Evolutionary conservation across 768 basidiomycete species (phyloP), one percentile per base, ranked within the genome.

Genomic region (Fomitopsis pulvina): DNA sequence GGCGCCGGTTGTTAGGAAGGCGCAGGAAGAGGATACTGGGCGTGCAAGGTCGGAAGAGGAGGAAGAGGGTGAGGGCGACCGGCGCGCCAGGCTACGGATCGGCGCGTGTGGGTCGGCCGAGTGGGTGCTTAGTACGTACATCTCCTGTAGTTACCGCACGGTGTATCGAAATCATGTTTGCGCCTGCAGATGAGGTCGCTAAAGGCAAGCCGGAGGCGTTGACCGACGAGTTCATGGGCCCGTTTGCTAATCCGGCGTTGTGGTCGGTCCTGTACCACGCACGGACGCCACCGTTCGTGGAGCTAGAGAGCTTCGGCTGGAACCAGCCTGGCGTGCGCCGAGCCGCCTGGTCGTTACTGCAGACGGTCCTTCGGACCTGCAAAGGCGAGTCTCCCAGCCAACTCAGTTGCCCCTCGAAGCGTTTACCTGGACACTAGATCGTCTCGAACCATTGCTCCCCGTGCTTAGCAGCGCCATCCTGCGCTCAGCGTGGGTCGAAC

Each of bases 271-370:
- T 84, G 6, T 74, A 75, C 53, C 71, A 75, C 26, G 69, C 62
- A 1, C 68, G 68, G 52, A 58, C 52, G 8, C 71, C 70, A 27
- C 73, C 74, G 0, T 79, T 75, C 60, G 63, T 66, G 12, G 67
- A 67, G 1, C 52, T 72, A 4, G 71, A 73, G 43, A 66, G 68
- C 42, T 79, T 86, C 53, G 89, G 88, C 1, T 71, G 68, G 28
- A 71, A 64, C 2, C 88, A 92, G 57, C 87, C 90, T 2, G 74
- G 72, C 34, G 84, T 92, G 26, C 77, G 92, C 16, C 77, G 81
- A 60, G 74, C 83, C 10, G 79, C 81, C 0, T 95, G 92, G 85
- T 58, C 61, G 3, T 55, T 83, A 7, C 60, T 86, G 10, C 74
- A 72, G 48, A 62, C 65, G 8, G 57, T 82, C 18, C 59, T 79